phyloP scores from a whole-genome alignment of 768 basidiomycete species.

The Naganishia onofrii region DNA sequence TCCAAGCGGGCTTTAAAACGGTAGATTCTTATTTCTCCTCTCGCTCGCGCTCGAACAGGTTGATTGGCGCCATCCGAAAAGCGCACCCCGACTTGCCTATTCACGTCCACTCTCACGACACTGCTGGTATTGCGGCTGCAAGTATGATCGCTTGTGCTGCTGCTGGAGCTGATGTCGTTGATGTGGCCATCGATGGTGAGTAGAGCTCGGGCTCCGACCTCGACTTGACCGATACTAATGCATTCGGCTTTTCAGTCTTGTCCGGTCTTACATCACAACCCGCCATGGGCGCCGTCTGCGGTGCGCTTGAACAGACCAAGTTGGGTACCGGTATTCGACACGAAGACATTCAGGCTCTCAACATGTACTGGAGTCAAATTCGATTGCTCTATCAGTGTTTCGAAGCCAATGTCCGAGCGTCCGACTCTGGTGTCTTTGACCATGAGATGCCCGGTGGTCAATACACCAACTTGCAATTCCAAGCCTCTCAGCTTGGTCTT shows the following conservation, averaged over 20 bases:
- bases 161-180: conserved; percentile 97
- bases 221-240: conserved; percentile 47
- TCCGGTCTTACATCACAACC: conserved; percentile 97
- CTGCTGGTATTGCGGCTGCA: conserved; percentile 95
- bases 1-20: not conserved
- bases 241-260: conserved; percentile 61
- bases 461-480: conserved; percentile 53
- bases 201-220: conserved; percentile 20
- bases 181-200: conserved; percentile 97
- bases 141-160: conserved; percentile 93
- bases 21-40: not conserved
- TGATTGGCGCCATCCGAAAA: conserved; percentile 90
- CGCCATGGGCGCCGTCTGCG: conserved; percentile 95
- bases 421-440: conserved; percentile 96
- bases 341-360: conserved; percentile 93
- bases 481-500: conserved; percentile 88
- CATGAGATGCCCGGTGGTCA: conserved; percentile 97
- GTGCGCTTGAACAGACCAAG: conserved; percentile 88
- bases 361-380: conserved; percentile 97
- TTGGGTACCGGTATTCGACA: conserved; percentile 95
- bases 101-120: conserved; percentile 99
- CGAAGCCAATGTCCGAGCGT: conserved; percentile 95
- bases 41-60: conserved; percentile 56
- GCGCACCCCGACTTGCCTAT: conserved; percentile 97
- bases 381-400: conserved; percentile 93